Evolutionary conservation across 202 grass and related monocot species (phyloP).

Genomic region (Brachypodium distachyon): DNA sequence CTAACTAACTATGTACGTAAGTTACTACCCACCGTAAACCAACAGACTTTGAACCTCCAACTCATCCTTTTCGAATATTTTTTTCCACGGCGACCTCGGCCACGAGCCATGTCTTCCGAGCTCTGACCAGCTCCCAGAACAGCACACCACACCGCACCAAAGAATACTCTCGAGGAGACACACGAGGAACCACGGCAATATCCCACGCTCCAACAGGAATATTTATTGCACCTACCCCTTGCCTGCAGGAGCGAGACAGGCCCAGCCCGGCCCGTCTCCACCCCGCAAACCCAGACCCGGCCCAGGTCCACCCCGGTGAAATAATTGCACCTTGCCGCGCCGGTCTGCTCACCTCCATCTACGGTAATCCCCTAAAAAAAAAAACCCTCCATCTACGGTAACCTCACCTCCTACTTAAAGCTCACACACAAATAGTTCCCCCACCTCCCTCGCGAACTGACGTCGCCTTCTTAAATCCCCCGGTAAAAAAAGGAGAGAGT

Average conservation of each 20-base stretch:
- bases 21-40: too few species aligned
- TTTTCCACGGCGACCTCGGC: too few species aligned
- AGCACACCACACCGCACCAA: too few species aligned
- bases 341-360: conserved; percentile 6
- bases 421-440: neutral
- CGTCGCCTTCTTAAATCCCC: conserved; percentile 18
- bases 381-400: too few species aligned
- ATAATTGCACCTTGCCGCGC: conserved; percentile 6
- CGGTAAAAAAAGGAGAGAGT: neutral
- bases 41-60: too few species aligned
- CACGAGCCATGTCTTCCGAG: too few species aligned
- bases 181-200: neutral
- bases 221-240: conserved; percentile 36
- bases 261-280: neutral
- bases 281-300: neutral
- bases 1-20: too few species aligned
- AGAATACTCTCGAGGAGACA: neutral
- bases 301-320: neutral
- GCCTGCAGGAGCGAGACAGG: conserved; percentile 40
- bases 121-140: too few species aligned
- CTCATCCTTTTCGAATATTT: too few species aligned
- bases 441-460: neutral
- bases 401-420: neutral
- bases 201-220: conserved; percentile 20
- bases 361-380: too few species aligned